phyloP scores from a whole-genome alignment of 2,329 filamentous ascomycete genomes.

The Pseudopithomyces chartarum region DNA sequence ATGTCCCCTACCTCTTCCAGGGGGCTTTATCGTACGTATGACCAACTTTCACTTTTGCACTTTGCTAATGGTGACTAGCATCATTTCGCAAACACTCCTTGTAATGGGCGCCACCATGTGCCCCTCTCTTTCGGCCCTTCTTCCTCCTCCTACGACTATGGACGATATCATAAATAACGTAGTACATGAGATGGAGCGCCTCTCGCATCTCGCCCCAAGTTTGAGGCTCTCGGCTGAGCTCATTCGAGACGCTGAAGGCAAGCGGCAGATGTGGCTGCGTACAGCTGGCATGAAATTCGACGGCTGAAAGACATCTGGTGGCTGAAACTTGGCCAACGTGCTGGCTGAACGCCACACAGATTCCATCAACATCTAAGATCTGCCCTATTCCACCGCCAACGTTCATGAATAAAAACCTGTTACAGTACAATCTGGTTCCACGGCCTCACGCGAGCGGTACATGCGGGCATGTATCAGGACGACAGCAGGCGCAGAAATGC shows the following conservation, averaged over 20 bases:
- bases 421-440: slow-evolving; percentile 1
- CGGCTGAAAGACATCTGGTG: slow-evolving; percentile 28
- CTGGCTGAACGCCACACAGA: background rate
- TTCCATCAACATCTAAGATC: background rate
- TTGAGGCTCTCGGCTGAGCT: slow-evolving; percentile 78
- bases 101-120: slow-evolving; percentile 88
- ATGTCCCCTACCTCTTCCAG: slow-evolving; percentile 87
- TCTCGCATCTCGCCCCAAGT: slow-evolving; percentile 76
- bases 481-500: background rate
- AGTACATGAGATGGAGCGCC: slow-evolving; percentile 74
- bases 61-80: slow-evolving; percentile 54
- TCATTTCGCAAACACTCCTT: slow-evolving; percentile 79
- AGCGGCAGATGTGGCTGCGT: slow-evolving; percentile 65
- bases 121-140: slow-evolving; percentile 69
- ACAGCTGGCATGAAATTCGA: slow-evolving; percentile 47
- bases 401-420: background rate
- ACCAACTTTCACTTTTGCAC: background rate
- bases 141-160: slow-evolving; percentile 62
- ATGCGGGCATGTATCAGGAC: background rate
- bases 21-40: slow-evolving; percentile 64
- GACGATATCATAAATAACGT: slow-evolving; percentile 80
- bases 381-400: background rate
- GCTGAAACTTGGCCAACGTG: background rate
- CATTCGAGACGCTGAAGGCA: slow-evolving; percentile 74
- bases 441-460: background rate